Conservation (phyloP, 1,284 basidiomycete genomes). For the Marasmius oreades region DNA sequence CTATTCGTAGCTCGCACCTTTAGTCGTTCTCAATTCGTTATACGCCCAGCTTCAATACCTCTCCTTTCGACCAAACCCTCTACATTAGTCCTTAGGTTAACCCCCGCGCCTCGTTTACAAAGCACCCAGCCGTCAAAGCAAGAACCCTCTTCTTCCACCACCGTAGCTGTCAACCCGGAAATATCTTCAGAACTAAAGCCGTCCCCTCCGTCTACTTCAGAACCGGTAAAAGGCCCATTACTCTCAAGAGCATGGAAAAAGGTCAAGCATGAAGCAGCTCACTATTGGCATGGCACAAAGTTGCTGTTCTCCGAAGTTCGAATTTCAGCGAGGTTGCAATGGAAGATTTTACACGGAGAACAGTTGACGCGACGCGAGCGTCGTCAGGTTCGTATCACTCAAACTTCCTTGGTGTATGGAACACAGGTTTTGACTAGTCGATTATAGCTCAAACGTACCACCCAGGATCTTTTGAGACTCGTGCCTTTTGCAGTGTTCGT, state of each 20-base stretch:
- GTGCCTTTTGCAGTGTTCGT: constrained; percentile 96
- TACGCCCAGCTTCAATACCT: constrained; percentile 11
- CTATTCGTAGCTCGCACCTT: constrained; percentile 40
- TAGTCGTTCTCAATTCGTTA: constrained; percentile 26
- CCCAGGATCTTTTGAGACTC: constrained; percentile 87
- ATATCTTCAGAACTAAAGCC: constrained; percentile 41
- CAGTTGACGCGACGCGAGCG: constrained; percentile 89
- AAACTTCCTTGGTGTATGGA: too few relatives aligned
- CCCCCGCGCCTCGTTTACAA: constrained; percentile 23
- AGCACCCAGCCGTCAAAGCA: constrained; percentile 24
- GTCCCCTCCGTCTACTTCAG: constrained; percentile 47
- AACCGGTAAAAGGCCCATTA: constrained; percentile 47
- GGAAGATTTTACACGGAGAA: constrained; percentile 91
- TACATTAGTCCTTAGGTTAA: background rate
- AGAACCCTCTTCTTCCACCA: constrained; percentile 15
- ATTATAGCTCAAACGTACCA: constrained; percentile 84
- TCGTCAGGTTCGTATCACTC: constrained; percentile 67
- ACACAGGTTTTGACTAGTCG: background rate
- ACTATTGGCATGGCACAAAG: constrained; percentile 98
- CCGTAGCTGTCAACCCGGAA: constrained; percentile 19
- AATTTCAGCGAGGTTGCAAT: constrained; percentile 86
- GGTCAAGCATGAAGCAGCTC: constrained; percentile 93
- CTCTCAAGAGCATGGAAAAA: constrained; percentile 77
- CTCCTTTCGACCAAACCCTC: constrained; percentile 2
- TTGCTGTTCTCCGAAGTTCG: constrained; percentile 93